Percentiles rank a stretch among this genome's conserved stretches.
These are phyloP conservation scores for Solanum rostratum DNA, from an alignment of 257 asterid species.

Conservation along the genomic window DNA sequence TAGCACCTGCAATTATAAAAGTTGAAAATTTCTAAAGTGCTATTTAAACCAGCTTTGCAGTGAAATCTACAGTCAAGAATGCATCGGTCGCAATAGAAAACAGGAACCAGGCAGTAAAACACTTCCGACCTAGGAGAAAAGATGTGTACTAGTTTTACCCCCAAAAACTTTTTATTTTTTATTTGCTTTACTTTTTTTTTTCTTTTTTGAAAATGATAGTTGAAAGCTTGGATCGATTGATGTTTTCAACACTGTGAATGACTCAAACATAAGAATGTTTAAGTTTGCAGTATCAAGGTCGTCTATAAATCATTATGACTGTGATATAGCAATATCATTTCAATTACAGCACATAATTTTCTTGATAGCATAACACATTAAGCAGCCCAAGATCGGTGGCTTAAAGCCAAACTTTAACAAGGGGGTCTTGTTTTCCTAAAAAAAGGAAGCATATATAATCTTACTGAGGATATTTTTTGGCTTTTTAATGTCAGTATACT, in stretches of 20 bases:
- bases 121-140: neutral
- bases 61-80: neutral
- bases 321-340: neutral
- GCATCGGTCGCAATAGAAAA: neutral
- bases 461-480: too few species aligned
- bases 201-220: neutral
- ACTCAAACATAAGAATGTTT: neutral
- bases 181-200: neutral
- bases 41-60: neutral
- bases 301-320: neutral
- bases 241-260: neutral
- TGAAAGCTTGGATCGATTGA: neutral
- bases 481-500: too few species aligned
- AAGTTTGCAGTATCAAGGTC: neutral
- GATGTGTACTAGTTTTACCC: neutral
- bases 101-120: neutral
- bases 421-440: too few species aligned
- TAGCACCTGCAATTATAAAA: slow-evolving; percentile 50
- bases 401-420: neutral
- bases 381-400: neutral
- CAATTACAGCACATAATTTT: neutral
- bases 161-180: neutral
- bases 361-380: neutral
- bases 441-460: too few species aligned
- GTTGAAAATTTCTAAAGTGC: neutral